These are phyloP conservation scores for Hirsutella rhossiliensis DNA, from an alignment of 2,329 filamentous ascomycete species.

Conservation along the genomic window DNA sequence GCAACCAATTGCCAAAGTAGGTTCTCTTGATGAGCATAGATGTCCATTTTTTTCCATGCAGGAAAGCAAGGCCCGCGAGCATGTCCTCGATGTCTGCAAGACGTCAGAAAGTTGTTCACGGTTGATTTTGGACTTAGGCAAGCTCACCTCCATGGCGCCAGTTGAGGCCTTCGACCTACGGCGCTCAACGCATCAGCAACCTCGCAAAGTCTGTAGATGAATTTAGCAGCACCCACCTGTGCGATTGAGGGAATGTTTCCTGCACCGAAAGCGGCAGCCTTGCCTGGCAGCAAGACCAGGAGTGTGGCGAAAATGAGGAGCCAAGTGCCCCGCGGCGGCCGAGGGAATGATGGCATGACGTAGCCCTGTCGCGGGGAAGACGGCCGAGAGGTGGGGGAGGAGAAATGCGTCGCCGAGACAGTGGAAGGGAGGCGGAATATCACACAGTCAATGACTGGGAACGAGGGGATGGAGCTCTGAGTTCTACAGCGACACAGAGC, in stretches of 20 bases:
- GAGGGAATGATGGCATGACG: constrained; percentile 33
- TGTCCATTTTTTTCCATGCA: constrained; percentile 77
- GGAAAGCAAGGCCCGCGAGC: constrained; percentile 63
- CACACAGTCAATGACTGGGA: too few relatives aligned
- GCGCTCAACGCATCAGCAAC: too few relatives aligned
- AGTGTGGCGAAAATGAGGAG: constrained; percentile 41
- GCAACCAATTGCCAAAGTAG: constrained; percentile 80
- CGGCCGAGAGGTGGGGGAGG: background rate
- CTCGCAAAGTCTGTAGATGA: constrained; percentile 8
- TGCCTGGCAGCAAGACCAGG: constrained; percentile 43
- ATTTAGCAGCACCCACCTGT: constrained; percentile 19
- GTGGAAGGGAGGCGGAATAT: background rate
- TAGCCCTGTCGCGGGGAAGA: constrained; percentile 8
- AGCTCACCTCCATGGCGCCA: constrained; percentile 53
- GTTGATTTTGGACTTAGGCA: background rate
- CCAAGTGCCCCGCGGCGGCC: constrained; percentile 32
- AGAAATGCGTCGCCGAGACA: background rate
- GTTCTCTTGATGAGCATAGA: constrained; percentile 64
- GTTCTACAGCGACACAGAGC: too few relatives aligned
- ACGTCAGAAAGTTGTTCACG: background rate
- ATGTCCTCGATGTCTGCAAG: constrained; percentile 63
- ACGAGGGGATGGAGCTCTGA: too few relatives aligned
- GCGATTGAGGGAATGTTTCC: constrained; percentile 59
- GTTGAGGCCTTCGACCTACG: constrained; percentile 55
- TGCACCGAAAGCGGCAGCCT: constrained; percentile 51